A percentile compares a stretch with the other conserved stretches of the same genome.
These are phyloP conservation scores for Gastroboletus turbinatus DNA, from an alignment of 1,284 basidiomycete genomes.

Conservation along the genomic window DNA sequence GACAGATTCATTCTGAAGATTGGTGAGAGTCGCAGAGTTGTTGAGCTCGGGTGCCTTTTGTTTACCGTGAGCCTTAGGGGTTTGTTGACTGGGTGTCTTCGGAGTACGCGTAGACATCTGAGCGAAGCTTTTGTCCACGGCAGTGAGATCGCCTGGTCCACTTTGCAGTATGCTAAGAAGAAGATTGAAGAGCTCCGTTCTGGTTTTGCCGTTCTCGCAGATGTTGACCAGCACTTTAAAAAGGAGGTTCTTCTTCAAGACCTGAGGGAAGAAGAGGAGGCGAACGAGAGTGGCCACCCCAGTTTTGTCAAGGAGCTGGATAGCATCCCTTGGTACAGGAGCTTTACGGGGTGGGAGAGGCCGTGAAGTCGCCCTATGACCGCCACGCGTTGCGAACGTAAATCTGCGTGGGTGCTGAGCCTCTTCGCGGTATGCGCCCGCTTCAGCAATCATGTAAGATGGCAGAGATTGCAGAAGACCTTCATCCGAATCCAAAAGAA, in stretches of 20 bases:
- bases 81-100: constrained; percentile 52
- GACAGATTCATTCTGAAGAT: constrained; percentile 78
- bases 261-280: constrained; percentile 95
- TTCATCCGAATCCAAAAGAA: constrained; percentile 85
- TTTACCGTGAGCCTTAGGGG: constrained; percentile 71
- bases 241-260: constrained; percentile 81
- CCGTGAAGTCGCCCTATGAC: constrained; percentile 35
- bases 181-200: constrained; percentile 90
- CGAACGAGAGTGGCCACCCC: constrained; percentile 91
- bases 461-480: constrained; percentile 79
- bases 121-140: constrained; percentile 92
- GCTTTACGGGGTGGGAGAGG: constrained; percentile 47
- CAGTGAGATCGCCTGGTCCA: constrained; percentile 87
- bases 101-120: constrained; percentile 82
- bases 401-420: constrained; percentile 40
- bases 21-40: constrained; percentile 51
- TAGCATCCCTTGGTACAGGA: constrained; percentile 75
- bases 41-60: constrained; percentile 61
- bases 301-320: constrained; percentile 90
- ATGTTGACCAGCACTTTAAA: constrained; percentile 93
- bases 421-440: constrained; percentile 62
- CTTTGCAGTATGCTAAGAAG: constrained; percentile 93
- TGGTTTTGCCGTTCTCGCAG: constrained; percentile 92
- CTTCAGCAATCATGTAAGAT: constrained; percentile 82
- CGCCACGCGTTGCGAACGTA: constrained; percentile 37